These are phyloP conservation scores for Phragmites australis DNA, from an alignment of 176 grass and related monocot genomes.

Conservation along the genomic window DNA sequence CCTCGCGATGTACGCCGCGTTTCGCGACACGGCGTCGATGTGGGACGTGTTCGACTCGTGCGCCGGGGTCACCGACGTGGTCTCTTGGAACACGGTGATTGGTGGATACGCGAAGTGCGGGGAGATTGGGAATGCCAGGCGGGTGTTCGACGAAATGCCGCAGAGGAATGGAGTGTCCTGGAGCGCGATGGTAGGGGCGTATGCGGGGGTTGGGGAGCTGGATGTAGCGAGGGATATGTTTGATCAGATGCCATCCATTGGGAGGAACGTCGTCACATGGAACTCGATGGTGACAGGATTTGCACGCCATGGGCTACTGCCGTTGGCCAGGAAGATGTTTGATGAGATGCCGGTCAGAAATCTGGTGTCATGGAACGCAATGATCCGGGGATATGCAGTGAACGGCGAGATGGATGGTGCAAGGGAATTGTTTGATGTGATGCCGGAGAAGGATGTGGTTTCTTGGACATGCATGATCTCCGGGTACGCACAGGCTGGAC, in stretches of 20 bases:
- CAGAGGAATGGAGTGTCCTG: slow-evolving; percentile 64
- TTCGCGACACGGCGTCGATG: slow-evolving; percentile 53
- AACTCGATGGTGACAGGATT: slow-evolving; percentile 66
- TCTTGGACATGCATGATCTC: slow-evolving; percentile 80
- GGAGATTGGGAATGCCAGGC: slow-evolving; percentile 39
- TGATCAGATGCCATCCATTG: slow-evolving; percentile 53
- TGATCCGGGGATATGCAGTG: slow-evolving; percentile 56
- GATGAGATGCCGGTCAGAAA: slow-evolving; percentile 64
- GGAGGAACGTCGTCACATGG: slow-evolving; percentile 62
- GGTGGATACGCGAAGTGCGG: slow-evolving; percentile 53
- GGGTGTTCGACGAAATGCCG: slow-evolving; percentile 60
- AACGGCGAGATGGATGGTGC: slow-evolving; percentile 50
- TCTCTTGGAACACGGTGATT: slow-evolving; percentile 75
- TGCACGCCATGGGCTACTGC: slow-evolving; percentile 52
- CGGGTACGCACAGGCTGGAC: slow-evolving; percentile 52
- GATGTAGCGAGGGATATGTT: slow-evolving; percentile 63
- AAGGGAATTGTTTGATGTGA: slow-evolving; percentile 49
- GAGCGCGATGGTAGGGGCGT: slow-evolving; percentile 63
- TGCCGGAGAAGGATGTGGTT: slow-evolving; percentile 62
- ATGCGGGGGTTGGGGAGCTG: slow-evolving; percentile 47
- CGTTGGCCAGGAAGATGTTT: slow-evolving; percentile 69
- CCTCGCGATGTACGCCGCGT: slow-evolving; percentile 61
- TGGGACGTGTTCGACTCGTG: slow-evolving; percentile 50
- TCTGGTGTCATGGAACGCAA: slow-evolving; percentile 68
- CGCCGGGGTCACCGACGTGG: slow-evolving; percentile 47